Conservation (phyloP, 495 filamentous ascomycete species). For the Podospora tetraspora region DNA sequence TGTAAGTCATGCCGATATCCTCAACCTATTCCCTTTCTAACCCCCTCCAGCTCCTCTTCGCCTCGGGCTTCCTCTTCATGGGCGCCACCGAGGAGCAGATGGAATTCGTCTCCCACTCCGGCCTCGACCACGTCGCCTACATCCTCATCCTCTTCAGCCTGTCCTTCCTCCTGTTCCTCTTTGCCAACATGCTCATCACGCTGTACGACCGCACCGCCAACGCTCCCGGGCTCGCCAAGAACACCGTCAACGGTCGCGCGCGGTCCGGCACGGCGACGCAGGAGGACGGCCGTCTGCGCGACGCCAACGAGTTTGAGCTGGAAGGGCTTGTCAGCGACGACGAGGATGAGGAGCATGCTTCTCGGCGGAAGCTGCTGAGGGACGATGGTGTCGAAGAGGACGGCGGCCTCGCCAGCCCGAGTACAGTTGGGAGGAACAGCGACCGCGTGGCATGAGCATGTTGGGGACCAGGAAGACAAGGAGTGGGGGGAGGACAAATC, state of each 20-base stretch:
- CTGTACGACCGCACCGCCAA: slow-evolving; percentile 61
- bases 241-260: slow-evolving; percentile 23
- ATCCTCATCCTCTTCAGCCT: slow-evolving; percentile 85
- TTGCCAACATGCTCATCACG: slow-evolving; percentile 76
- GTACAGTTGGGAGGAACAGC: slow-evolving; percentile 34
- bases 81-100: slow-evolving; percentile 96
- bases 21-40: neutral
- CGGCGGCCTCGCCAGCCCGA: slow-evolving; percentile 33
- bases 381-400: slow-evolving; percentile 30
- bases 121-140: slow-evolving; percentile 85
- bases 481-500: neutral
- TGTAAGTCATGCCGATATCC: slow-evolving; percentile 49
- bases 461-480: neutral
- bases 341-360: slow-evolving; percentile 53
- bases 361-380: slow-evolving; percentile 35
- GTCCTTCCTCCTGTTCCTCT: slow-evolving; percentile 84
- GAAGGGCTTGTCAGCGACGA: slow-evolving; percentile 86
- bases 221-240: slow-evolving; percentile 19
- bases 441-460: slow-evolving; percentile 14
- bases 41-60: slow-evolving; percentile 67
- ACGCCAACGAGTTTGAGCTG: slow-evolving; percentile 88
- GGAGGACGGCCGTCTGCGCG: slow-evolving; percentile 49
- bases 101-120: slow-evolving; percentile 61
- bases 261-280: slow-evolving; percentile 44
- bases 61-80: slow-evolving; percentile 96